Base-by-base conservation (phyloP, 768 basidiomycete genomes). In the Lentinus tigrinus region DNA sequence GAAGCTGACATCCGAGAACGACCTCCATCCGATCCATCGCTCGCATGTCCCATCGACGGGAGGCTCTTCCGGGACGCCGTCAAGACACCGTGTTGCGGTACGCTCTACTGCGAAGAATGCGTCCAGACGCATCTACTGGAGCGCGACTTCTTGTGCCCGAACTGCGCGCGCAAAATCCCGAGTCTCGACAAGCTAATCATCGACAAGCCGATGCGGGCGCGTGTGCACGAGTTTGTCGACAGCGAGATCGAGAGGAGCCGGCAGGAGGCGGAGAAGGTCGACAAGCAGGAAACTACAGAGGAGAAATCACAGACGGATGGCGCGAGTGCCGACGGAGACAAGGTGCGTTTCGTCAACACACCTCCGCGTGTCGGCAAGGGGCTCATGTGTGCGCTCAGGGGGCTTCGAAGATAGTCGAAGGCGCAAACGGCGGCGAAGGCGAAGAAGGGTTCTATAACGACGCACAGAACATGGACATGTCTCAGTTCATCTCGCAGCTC, bases 61-160 rank as follows among this genome's bases (percentile, higher is more conserved):
- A 92, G 88, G 77, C 85, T 98, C 31, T 87, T 97, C 73, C 89
- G 90, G 65, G 94, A 98, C 69, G 94, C 95, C 46, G 91, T 96
- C 69, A 90, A 91, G 74, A 95, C 93, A 3, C 96, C 97, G 2
- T 98, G 96, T 74, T 98, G 96, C 78, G 85, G 83, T 64, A 92
- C 88, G 40, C 68, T 82, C 13, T 99, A 91, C 74, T 98, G 96
- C 80, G 95, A 98, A 74, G 96, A 98, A 72, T 98, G 96, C 75
- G 91, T 99, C 62, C 91, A 95, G 72, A 94, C 91, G 42, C 83
- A 95, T 73, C 79, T 99, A 50, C 83, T 96, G 62, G 96, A 98
- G 72, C 86, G 92, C 73, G 95, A 97, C 77, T 98, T 98, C 73
- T 77, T 89, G 56, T 98, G 96, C 74, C 95, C 93, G 8, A 85